These are phyloP conservation scores for Xylaria sp. DNA, from an alignment of 2,329 filamentous ascomycete species.

Conservation along the genomic window DNA sequence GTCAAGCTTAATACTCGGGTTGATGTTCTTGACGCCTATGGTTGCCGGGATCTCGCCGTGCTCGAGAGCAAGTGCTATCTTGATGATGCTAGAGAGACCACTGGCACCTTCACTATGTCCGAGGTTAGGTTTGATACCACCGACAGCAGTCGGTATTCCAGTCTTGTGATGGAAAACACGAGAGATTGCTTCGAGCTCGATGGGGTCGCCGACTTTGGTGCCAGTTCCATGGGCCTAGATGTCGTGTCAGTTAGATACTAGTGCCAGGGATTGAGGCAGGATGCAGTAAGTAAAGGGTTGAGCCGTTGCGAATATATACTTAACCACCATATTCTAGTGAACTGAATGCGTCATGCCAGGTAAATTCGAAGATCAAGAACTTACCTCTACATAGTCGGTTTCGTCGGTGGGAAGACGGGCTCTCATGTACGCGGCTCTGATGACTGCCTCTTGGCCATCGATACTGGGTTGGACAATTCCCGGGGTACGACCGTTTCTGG, in stretches of 20 bases:
- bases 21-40: conserved; percentile 11
- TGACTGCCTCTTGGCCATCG: conserved; percentile 39
- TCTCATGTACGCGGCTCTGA: conserved; percentile 36
- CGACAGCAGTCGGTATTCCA: background rate
- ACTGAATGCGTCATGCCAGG: too few relatives aligned
- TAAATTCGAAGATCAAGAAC: too few relatives aligned
- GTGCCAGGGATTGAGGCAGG: too few relatives aligned
- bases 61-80: conserved; percentile 17
- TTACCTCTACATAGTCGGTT: too few relatives aligned
- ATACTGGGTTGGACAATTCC: conserved; percentile 50
- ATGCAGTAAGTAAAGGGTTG: too few relatives aligned
- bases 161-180: background rate
- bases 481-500: conserved; percentile 43
- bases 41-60: conserved; percentile 17
- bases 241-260: too few relatives aligned
- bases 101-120: conserved; percentile 16
- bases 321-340: too few relatives aligned
- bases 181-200: conserved; percentile 30
- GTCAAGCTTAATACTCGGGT: conserved; percentile 16
- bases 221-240: conserved; percentile 34
- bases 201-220: conserved; percentile 29
- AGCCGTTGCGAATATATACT: too few relatives aligned
- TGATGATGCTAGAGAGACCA: conserved; percentile 18
- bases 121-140: conserved; percentile 5
- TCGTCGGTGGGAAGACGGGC: conserved; percentile 32